These are phyloP conservation scores for Cyclocybe aegerita DNA, from an alignment of 768 basidiomycete species.

Conservation along the genomic window DNA sequence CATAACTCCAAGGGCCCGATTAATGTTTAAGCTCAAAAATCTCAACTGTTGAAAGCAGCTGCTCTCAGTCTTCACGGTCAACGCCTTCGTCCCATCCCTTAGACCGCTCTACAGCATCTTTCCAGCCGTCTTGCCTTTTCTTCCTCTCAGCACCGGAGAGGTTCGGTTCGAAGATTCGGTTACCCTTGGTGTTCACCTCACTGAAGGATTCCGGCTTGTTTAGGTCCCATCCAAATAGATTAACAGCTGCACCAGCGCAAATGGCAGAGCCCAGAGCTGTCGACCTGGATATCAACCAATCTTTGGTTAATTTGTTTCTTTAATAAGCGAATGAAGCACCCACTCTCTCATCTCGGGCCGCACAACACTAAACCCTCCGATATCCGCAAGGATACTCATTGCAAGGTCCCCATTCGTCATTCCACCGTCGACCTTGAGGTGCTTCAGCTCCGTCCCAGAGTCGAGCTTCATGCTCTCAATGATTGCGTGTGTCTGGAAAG, in stretches of 20 bases:
- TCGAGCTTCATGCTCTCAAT: conserved; percentile 95
- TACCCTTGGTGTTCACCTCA: conserved; percentile 87
- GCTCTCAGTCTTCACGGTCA: conserved; percentile 11
- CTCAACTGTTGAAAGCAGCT: neutral
- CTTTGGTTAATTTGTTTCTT: neutral
- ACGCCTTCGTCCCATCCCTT: conserved; percentile 75
- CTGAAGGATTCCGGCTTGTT: conserved; percentile 76
- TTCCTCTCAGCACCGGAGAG: conserved; percentile 53
- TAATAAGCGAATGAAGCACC: conserved; percentile 26
- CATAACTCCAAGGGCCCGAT: neutral
- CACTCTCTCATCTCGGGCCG: conserved; percentile 97
- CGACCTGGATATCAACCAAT: conserved; percentile 51
- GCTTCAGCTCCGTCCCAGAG: conserved; percentile 73
- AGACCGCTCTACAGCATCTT: conserved; percentile 83
- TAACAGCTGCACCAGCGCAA: conserved; percentile 86
- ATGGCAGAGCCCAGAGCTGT: conserved; percentile 96
- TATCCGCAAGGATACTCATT: conserved; percentile 83
- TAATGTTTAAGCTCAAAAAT: neutral
- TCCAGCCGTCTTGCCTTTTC: conserved; percentile 79
- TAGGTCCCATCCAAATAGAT: conserved; percentile 92
- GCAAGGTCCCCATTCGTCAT: conserved; percentile 94
- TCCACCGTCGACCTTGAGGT: conserved; percentile 96
- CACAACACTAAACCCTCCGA: conserved; percentile 90
- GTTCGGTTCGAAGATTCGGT: conserved; percentile 62
- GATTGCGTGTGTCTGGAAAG: conserved; percentile 94